Base-by-base conservation (phyloP, 2,329 filamentous ascomycete species). In the Achaetomium macrosporum region DNA sequence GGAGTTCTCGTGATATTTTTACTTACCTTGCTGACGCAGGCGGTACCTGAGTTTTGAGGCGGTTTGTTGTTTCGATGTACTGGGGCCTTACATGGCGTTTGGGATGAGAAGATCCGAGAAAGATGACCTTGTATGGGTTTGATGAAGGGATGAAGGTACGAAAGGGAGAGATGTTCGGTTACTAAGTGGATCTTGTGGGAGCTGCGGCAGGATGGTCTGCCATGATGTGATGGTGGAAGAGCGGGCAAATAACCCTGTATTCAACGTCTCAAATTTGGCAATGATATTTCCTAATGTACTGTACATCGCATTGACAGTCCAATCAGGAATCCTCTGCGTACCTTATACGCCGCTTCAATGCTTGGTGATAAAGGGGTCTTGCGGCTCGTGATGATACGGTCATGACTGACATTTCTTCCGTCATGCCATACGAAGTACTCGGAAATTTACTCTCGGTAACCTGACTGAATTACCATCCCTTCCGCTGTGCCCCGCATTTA, bases 1-100 rank as follows among this genome's bases (percentile, higher is more conserved):
- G 20, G 60, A 62, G 17, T 59, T 47, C 49, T 41, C 54, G 29
- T 62, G 46, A 60, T 8, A 5, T 11, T 15, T 35, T 11, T 35
- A 15, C 12, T 37, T 17, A 2, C 7, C n/a, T 13, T 29, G 5
- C n/a, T 8, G 29, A 2, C 19, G 25, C 25, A 25, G 25, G 25
- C 7, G 25, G 25, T 25, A 25, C n/a, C n/a, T n/a, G n/a, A n/a
- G n/a, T 19, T 20, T 25, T 15, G 33, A 19, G 31, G 19, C 17
- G 33, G 10, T 33, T 7, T 16, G 13, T 37, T 19, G 33, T 47
- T 40, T 40, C 13, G 20, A 25, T 25, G 25, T 25, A 25, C 25
- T 25, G 25, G 25, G 41, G 41, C 25, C 15, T 43, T 43, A 12
- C 8, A 25, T 42, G 20, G 19, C 15, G 19, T 8, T 42, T 13